Percentiles rank a stretch among this genome's conserved stretches.
phyloP scores from a whole-genome alignment of 1,284 basidiomycete species.

The Boletus sp. region DNA sequence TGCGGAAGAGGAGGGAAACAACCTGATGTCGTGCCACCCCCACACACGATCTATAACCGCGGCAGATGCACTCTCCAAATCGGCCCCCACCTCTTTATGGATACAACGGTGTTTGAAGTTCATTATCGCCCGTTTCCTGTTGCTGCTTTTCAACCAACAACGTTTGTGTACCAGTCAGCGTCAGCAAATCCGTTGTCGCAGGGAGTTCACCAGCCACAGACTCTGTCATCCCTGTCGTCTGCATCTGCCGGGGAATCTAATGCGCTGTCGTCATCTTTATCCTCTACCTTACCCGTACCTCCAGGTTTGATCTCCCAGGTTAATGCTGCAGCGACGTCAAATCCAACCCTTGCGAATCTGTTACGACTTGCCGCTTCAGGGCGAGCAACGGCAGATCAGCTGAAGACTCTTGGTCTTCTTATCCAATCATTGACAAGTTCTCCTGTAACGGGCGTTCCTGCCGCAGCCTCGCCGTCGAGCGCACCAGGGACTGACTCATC shows the following conservation, averaged over 20 bases:
- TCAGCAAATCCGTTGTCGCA: conserved; percentile 20
- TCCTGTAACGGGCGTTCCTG: conserved; percentile 14
- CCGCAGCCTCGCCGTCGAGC: conserved; percentile 12
- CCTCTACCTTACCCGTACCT: conserved; percentile 45
- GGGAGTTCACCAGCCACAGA: conserved; percentile 9
- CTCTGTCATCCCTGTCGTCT: conserved; percentile 5
- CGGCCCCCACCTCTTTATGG: conserved; percentile 65
- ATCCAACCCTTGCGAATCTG: conserved; percentile 60
- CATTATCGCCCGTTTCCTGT: conserved; percentile 39
- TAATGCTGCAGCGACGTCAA: conserved; percentile 57
- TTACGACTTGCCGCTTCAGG: conserved; percentile 57
- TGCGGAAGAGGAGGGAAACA: conserved; percentile 52
- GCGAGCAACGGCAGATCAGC: conserved; percentile 55
- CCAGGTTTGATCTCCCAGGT: conserved; percentile 57
- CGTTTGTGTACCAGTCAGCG: conserved; percentile 25
- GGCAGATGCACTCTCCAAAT: conserved; percentile 66
- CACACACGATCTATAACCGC: conserved; percentile 58
- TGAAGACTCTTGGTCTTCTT: conserved; percentile 58
- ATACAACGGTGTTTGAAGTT: conserved; percentile 66
- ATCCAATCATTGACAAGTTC: conserved; percentile 51
- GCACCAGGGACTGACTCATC: conserved; percentile 10
- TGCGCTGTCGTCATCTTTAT: conserved; percentile 40
- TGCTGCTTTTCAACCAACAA: conserved; percentile 23
- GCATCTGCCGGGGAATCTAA: conserved; percentile 26
- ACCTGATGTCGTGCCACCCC: conserved; percentile 49